A percentile compares a stretch with the other conserved stretches of the same genome.
These are phyloP conservation scores for Daldinia loculata DNA, from an alignment of 495 filamentous ascomycete species.

Conservation along the genomic window DNA sequence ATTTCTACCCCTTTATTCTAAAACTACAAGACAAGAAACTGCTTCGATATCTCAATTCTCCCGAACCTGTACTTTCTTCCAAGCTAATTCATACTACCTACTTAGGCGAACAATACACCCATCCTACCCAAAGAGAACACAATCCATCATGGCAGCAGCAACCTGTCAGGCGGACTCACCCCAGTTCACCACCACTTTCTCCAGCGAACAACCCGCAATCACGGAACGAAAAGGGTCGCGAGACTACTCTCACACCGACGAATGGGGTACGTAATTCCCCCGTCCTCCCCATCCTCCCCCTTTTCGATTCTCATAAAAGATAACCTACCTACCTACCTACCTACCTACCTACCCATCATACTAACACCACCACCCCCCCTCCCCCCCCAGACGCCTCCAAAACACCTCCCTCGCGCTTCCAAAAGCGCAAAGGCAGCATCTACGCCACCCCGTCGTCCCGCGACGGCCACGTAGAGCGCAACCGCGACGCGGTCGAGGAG, in stretches of 20 bases:
- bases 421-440: conserved; percentile 70
- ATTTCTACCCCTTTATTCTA: neutral
- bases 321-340: too few species aligned
- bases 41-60: too few species aligned
- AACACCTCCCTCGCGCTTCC: conserved; percentile 68
- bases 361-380: neutral
- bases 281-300: too few species aligned
- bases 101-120: conserved; percentile 11
- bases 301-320: too few species aligned
- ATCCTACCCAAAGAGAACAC: neutral
- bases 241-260: conserved; percentile 48
- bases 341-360: too few species aligned
- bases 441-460: conserved; percentile 65
- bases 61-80: neutral
- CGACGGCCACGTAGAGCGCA: conserved; percentile 64
- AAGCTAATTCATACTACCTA: conserved; percentile 1
- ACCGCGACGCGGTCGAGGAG: conserved; percentile 51
- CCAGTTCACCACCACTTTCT: conserved; percentile 36
- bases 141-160: conserved; percentile 36
- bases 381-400: conserved; percentile 63
- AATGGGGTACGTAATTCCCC: conserved; percentile 52
- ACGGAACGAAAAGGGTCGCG: conserved; percentile 37
- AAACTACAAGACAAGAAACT: neutral
- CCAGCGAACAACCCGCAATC: conserved; percentile 20
- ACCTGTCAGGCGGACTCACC: conserved; percentile 24